Evolutionary conservation across 805 yeast genomes (phyloP), one percentile per base, ranked within the genome.

Genomic region (Sugiyamaella qingdaonensis): DNA sequence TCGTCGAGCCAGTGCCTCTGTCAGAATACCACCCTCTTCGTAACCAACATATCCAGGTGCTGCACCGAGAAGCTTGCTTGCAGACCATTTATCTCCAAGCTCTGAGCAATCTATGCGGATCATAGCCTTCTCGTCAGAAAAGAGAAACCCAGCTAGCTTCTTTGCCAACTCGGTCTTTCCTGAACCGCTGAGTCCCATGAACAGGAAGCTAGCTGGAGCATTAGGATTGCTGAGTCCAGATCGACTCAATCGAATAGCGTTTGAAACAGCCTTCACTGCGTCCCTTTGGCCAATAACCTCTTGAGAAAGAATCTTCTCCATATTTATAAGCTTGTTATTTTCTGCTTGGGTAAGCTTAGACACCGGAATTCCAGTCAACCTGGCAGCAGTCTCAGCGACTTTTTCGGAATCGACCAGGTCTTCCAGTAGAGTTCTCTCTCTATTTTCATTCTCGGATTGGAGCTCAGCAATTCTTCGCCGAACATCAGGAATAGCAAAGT

Each of bases 111-210:
- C 99, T 59, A 94, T 90, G 74, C 99, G 85, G 67, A 94, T 87
- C 88, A 94, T 92, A 48, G 97, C 96, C 72, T 84, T 86, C 68
- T 92, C 97, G 68, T 94, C 98, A 49, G 95, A 88, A 73, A 94
- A 94, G 65, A 94, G 78, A 76, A 94, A 94, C 0, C 95, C 96
- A 10, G 99, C 98, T 24, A 94, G 79, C 65, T 91, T 94, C 80
- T 94, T 94, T 21, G 99, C 98, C 62, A 94, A 78, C 71, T 94
- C 98, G 8, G 99, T 94, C 78, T 94, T 94, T 80, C 99, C 99
- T 5, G 97, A 89, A 63, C 99, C 99, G 2, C 96, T 88, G 55
- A 92, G 79, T 55, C 99, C 99, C 57, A 95, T 75, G 79, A 94
- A 94, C 66, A 94, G 67, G 79, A 94, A 94, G 11, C 96, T 88